These are phyloP conservation scores for Cyclotella choctawhatcheeana DNA, from an alignment of 108 stramenopile genomes.

Conservation along the genomic window DNA sequence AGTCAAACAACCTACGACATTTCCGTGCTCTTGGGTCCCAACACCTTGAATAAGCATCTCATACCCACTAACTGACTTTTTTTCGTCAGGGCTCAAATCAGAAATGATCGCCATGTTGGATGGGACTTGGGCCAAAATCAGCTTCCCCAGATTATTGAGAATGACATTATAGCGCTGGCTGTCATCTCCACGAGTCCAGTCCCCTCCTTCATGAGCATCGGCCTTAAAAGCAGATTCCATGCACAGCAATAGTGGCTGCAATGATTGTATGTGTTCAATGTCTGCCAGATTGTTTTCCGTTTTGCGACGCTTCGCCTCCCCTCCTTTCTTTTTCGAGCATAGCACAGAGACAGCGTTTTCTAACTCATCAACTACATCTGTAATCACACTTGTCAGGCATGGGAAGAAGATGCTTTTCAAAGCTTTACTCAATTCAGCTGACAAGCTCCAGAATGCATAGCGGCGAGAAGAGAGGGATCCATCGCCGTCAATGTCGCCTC, in stretches of 20 bases:
- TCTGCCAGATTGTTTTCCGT: constrained; percentile 28
- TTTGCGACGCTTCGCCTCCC: constrained; percentile 43
- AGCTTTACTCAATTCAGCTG: constrained; percentile 60
- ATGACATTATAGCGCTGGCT: constrained; percentile 69
- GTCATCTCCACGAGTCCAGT: constrained; percentile 85
- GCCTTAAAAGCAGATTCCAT: constrained; percentile 76
- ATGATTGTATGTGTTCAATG: constrained; percentile 23
- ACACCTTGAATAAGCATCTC: constrained; percentile 64
- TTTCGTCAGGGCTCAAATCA: constrained; percentile 22
- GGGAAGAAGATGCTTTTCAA: constrained; percentile 83
- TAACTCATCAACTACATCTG: constrained; percentile 77
- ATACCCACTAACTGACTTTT: constrained; percentile 42
- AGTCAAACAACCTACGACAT: constrained; percentile 73
- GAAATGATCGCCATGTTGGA: constrained; percentile 40
- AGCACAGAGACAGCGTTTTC: constrained; percentile 54
- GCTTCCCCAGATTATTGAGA: constrained; percentile 72
- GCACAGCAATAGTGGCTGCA: constrained; percentile 74
- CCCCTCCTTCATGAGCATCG: constrained; percentile 86
- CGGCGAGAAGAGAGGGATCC: constrained; percentile 31
- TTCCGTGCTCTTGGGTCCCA: constrained; percentile 62
- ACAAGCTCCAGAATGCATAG: constrained; percentile 81
- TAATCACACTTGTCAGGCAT: constrained; percentile 71
- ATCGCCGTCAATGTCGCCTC: constrained; percentile 51
- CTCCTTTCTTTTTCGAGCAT: constrained; percentile 35
- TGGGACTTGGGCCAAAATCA: constrained; percentile 65